These are phyloP conservation scores for Fusarium incarnatum DNA, from an alignment of 2,329 filamentous ascomycete genomes.

Conservation along the genomic window DNA sequence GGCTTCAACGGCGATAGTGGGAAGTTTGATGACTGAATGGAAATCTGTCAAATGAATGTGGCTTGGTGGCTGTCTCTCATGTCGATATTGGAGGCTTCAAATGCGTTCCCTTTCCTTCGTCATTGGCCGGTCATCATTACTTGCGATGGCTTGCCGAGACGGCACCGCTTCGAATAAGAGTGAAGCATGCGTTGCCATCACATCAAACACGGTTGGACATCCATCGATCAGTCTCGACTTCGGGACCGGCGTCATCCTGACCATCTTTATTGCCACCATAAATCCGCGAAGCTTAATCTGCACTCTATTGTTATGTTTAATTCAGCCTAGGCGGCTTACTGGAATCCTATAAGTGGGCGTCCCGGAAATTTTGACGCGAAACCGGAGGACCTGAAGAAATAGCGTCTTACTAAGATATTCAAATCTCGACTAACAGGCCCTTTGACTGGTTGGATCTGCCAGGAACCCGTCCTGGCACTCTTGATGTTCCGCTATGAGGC, in stretches of 20 bases:
- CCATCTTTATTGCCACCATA: background rate
- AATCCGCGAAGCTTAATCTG: background rate
- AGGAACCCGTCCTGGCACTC: background rate
- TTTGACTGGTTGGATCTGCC: background rate
- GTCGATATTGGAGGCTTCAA: background rate
- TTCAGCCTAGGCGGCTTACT: background rate
- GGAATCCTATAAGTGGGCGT: background rate
- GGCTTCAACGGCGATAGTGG: slow-evolving; percentile 17
- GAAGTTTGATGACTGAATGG: slow-evolving; percentile 25
- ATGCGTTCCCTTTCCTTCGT: fast-evolving
- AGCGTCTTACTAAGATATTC: background rate
- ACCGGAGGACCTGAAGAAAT: background rate
- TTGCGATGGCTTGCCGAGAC: background rate
- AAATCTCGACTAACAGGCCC: background rate
- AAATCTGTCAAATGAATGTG: slow-evolving; percentile 6
- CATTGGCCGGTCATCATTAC: background rate
- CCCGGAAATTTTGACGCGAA: background rate
- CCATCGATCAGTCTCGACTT: background rate
- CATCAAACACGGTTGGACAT: background rate
- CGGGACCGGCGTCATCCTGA: background rate
- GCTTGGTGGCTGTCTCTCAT: background rate
- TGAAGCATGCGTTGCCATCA: background rate
- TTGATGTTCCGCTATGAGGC: background rate
- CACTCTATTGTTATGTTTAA: background rate
- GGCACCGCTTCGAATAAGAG: background rate